phyloP scores from a whole-genome alignment of 805 yeast species.

The Sporopachydermia lactativora region DNA sequence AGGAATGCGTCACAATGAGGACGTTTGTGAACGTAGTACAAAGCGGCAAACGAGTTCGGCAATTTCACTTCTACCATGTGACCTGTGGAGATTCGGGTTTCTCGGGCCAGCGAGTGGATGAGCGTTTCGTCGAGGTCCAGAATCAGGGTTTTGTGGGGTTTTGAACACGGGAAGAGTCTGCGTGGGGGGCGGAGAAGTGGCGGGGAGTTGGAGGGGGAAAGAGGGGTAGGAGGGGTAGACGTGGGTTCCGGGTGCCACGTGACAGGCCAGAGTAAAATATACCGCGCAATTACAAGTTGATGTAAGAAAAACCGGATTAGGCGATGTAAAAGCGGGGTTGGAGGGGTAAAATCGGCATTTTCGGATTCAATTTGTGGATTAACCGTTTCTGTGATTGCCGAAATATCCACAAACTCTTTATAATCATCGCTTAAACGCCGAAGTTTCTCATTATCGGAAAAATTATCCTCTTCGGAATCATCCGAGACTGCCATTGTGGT shows the following conservation, averaged over 20 bases:
- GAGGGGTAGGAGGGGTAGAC: background rate
- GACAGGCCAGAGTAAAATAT: background rate
- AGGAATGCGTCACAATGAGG: constrained; percentile 85
- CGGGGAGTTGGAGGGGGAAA: background rate
- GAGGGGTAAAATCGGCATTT: background rate
- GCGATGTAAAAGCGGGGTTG: background rate
- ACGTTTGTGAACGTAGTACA: constrained; percentile 82
- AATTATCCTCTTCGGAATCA: background rate
- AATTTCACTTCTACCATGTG: constrained; percentile 75
- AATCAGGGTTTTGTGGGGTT: constrained; percentile 54
- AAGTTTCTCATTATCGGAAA: background rate
- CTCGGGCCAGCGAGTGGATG: constrained; percentile 77
- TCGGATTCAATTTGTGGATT: too few relatives aligned
- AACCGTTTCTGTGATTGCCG: background rate
- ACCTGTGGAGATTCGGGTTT: constrained; percentile 28
- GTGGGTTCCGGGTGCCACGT: background rate
- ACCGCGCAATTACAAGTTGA: background rate
- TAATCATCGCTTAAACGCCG: background rate
- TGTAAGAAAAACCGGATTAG: background rate
- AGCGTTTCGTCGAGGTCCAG: constrained; percentile 90
- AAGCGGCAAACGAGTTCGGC: constrained; percentile 49
- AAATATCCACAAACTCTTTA: background rate
- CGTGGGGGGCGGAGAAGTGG: too few relatives aligned
- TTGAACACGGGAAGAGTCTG: background rate
- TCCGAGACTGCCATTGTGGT: background rate